Percentiles rank a stretch among this genome's conserved stretches.
Evolutionary conservation across 2,329 filamentous ascomycete species (phyloP).

Genomic region (Tothia fuscella): DNA sequence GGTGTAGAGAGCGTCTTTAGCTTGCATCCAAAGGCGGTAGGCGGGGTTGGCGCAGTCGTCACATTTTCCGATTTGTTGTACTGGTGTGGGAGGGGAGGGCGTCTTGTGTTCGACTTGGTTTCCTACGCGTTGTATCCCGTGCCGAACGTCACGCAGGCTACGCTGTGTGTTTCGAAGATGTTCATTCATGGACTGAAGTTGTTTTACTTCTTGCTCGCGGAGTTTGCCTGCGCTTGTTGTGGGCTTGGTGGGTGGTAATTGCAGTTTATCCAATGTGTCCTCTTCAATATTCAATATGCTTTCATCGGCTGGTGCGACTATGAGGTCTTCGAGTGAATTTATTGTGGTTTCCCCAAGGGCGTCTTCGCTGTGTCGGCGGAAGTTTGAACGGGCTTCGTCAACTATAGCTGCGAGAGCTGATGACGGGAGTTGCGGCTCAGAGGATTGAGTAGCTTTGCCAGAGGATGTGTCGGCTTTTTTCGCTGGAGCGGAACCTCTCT

Average conservation of each 20-base stretch:
- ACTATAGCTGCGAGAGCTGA: constrained; percentile 17
- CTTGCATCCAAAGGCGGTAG: constrained; percentile 14
- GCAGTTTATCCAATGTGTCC: constrained; percentile 22
- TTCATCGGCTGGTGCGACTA: constrained; percentile 19
- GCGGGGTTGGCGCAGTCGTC: constrained; percentile 10
- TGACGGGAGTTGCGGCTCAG: constrained; percentile 9
- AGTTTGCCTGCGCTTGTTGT: constrained; percentile 30
- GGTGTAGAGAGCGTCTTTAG: too few relatives aligned
- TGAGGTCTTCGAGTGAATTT: constrained; percentile 34
- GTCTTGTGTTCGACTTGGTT: constrained; percentile 27
- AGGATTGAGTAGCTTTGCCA: not conserved
- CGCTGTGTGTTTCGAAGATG: constrained; percentile 27
- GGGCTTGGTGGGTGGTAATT: constrained; percentile 19
- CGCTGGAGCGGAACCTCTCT: not conserved
- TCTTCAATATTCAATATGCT: constrained; percentile 18
- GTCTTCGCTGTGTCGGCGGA: constrained; percentile 14
- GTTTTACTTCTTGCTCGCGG: constrained; percentile 28
- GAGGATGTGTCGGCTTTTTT: not conserved
- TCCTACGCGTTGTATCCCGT: constrained; percentile 31
- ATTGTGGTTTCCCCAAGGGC: constrained; percentile 35
- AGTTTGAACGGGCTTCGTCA: constrained; percentile 22
- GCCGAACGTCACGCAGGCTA: constrained; percentile 32
- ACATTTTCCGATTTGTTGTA: too few relatives aligned
- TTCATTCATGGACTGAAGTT: constrained; percentile 31
- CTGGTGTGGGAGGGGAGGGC: too few relatives aligned